Evolutionary conservation across 768 basidiomycete genomes (phyloP), one percentile per base, ranked within the genome.

Genomic region (Leccinellum rugosiceps): DNA sequence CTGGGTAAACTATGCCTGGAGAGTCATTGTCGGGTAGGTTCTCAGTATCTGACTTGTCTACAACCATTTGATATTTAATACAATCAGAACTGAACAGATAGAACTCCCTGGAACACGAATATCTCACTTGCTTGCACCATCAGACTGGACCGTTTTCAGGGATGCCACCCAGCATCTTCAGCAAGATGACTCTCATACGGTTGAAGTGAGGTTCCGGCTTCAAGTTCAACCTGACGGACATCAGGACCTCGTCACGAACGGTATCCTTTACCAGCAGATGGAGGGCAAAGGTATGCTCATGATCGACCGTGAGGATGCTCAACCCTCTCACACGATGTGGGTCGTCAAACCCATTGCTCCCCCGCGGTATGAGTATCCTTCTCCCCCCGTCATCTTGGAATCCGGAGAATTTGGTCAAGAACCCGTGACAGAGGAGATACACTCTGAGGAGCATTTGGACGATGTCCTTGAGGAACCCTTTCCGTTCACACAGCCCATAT

Each of bases 241-340:
- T 55, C 76, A 77, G 45, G 88, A 90, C 43, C 79, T 82, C 25
- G 77, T 79, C 23, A 67, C 75, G 17, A 78, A 78, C 38, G 69
- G 73, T 10, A 73, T 75, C 7, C 78, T 88, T 28, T 91, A 84
- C 72, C 90, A 92, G 71, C 85, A 83, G 63, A 94, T 98, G 88
- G 95, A 98, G 67, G 97, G 92, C 30, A 96, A 96, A 70, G 97
- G 97, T 17, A 98, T 99, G 97, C 83, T 98, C 65, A 95, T 98
- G 87, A 83, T 92, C 58, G 95, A 98, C 76, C 86, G 94, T 31
- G 85, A 94, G 69, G 88, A 87, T 53, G 89, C 89, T 17, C 82
- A 84, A 58, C 86, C 93, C 14, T 91, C 94, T 15, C 97, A 98
- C 72, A 96, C 95, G 14, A 97, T 98, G 94, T 98, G 94, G 94